Percentiles rank a stretch among this genome's conserved stretches.
Evolutionary conservation across 345 rosid genomes (phyloP).

Genomic region (Capsella bursapastoris): DNA sequence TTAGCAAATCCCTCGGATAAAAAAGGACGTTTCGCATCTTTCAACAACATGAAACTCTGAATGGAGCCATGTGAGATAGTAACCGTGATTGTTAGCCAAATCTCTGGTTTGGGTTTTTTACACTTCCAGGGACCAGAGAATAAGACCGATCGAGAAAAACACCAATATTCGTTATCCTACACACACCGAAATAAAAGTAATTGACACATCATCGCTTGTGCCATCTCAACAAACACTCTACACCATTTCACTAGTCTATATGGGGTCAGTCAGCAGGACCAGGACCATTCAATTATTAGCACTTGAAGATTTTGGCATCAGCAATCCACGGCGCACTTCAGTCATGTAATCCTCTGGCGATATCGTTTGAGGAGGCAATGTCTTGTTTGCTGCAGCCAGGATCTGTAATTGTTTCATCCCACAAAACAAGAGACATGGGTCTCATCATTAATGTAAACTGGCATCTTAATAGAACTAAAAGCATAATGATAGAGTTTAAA

Average conservation of each 20-base stretch:
- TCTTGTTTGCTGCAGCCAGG: slow-evolving; percentile 40
- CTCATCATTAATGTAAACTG: neutral
- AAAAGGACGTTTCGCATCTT: neutral
- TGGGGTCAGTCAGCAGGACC: slow-evolving; percentile 18
- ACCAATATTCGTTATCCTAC: slow-evolving; percentile 13
- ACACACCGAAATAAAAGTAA: slow-evolving; percentile 14
- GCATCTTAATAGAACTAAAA: slow-evolving; percentile 9
- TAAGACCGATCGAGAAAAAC: slow-evolving; percentile 15
- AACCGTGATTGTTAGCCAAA: slow-evolving; percentile 27
- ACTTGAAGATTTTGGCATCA: slow-evolving; percentile 34
- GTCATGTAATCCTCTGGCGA: slow-evolving; percentile 26
- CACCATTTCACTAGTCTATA: slow-evolving; percentile 22
- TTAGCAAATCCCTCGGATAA: neutral
- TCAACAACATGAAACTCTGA: neutral
- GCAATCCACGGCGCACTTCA: slow-evolving; percentile 36
- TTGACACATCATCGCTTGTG: slow-evolving; percentile 16
- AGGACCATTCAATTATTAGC: slow-evolving; percentile 25
- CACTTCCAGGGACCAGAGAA: slow-evolving; percentile 40
- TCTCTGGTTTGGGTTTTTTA: slow-evolving; percentile 38
- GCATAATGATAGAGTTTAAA: slow-evolving; percentile 6
- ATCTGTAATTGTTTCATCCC: slow-evolving; percentile 34
- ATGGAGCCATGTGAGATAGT: neutral
- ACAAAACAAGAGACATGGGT: slow-evolving; percentile 6
- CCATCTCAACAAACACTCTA: slow-evolving; percentile 31
- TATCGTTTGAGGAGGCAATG: slow-evolving; percentile 17